Base-by-base conservation (phyloP, 2,329 filamentous ascomycete genomes). In the Colletotrichum euphorbiae region DNA sequence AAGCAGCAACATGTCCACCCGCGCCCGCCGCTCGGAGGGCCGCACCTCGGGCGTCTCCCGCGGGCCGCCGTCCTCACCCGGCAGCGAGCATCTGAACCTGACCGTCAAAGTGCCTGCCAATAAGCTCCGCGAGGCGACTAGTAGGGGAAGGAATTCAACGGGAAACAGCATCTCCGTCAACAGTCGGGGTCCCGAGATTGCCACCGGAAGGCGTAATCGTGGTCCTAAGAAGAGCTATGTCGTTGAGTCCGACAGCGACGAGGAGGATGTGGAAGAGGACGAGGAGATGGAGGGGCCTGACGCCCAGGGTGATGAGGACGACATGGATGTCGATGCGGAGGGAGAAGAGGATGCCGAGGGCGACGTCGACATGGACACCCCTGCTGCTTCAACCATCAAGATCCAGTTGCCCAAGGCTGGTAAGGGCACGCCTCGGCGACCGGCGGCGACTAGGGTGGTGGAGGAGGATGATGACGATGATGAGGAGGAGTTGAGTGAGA, bases 221-320 rank as follows among this genome's bases (percentile, higher is more conserved):
- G 84, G 83, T 6, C 82, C 81, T 17, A 87, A 87, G 77, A 89
- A 88, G 78, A 88, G 83, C 71, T 89, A 89, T 62, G 84, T 88
- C 40, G 84, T 89, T 24, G 86, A 88, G 69, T 86, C 84, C 42
- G 84, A 83, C 61, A 81, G 80, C 42, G 81, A 83, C n/a, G 81
- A 82, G 24, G 81, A 82, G 3, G 82, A 82, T 2, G 80, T 75
- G 15, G 79, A 78, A 0, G 77, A 81, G 8, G 80, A 80, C 8
- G 78, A 80, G 8, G 75, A 75, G 4, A 74, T 77, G 59, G 70
- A 71, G 15, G 72, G 73, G n/a, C 74, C 75, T 13, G 76, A 79
- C 17, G 76, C 78, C 15, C 73, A 71, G 3, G 70, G 73, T 17
- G 80, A 79, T 31, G 80, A 80, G 2, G 81, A 80, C 3, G 82